phyloP scores from a whole-genome alignment of 1,139 yeast species.

The Yamadazyma sp. region DNA sequence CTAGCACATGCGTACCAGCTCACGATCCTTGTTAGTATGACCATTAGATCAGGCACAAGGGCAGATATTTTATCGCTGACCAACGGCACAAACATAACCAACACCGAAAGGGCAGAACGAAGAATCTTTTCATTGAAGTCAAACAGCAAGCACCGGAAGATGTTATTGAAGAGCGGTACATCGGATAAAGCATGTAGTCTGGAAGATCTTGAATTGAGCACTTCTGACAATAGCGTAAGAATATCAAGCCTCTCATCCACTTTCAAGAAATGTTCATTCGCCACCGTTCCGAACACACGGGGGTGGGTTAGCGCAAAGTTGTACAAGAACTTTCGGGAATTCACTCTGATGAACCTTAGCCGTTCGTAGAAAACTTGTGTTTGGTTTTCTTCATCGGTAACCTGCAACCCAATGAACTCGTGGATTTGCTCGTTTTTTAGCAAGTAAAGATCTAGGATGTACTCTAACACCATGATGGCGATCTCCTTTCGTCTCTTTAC shows the following conservation, averaged over 20 bases:
- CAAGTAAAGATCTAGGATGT: constrained; percentile 32
- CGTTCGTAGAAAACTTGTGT: constrained; percentile 47
- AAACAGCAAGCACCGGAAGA: constrained; percentile 41
- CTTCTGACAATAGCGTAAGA: constrained; percentile 32
- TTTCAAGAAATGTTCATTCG: constrained; percentile 31
- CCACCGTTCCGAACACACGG: constrained; percentile 27
- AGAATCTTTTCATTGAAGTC: constrained; percentile 48
- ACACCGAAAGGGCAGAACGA: constrained; percentile 39
- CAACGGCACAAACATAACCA: constrained; percentile 59
- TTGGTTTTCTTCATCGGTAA: constrained; percentile 20
- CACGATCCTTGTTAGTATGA: constrained; percentile 44
- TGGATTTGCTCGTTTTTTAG: constrained; percentile 14
- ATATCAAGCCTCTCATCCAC: constrained; percentile 34
- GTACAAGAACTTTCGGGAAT: constrained; percentile 39
- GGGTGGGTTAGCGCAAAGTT: constrained; percentile 41
- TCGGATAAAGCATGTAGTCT: constrained; percentile 32
- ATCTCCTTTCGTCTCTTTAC: constrained; percentile 21
- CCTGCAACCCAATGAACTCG: constrained; percentile 20
- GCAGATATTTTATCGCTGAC: constrained; percentile 35
- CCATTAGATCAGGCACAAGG: constrained; percentile 44
- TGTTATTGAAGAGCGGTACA: constrained; percentile 39
- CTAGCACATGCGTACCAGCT: constrained; percentile 28
- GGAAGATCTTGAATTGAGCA: constrained; percentile 29
- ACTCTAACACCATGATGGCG: constrained; percentile 26
- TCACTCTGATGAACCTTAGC: constrained; percentile 45